These are phyloP conservation scores for Trebouxia sp. DNA, from an alignment of 139 green algal species.

Conservation along the genomic window DNA sequence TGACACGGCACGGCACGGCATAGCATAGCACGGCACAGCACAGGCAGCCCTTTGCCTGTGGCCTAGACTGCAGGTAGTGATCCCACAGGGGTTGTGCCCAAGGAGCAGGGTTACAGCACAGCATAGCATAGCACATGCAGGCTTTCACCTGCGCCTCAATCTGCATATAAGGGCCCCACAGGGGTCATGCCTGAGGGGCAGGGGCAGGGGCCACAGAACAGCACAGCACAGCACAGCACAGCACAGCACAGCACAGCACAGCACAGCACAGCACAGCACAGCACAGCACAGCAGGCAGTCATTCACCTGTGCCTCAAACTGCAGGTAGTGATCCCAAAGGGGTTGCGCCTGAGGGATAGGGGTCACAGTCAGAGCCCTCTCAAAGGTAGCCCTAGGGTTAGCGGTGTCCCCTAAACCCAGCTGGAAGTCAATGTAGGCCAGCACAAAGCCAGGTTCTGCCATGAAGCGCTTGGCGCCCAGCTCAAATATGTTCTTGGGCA, in stretches of 20 bases:
- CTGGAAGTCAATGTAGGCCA: conserved; percentile 72
- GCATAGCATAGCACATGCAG: not conserved
- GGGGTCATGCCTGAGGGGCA: too few species aligned
- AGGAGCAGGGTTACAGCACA: not conserved
- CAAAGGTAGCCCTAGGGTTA: conserved; percentile 83
- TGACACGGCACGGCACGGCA: not conserved
- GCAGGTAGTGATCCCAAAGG: conserved; percentile 58
- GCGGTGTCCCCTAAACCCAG: conserved; percentile 67
- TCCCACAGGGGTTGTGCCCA: not conserved
- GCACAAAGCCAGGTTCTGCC: conserved; percentile 68
- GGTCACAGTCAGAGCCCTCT: conserved; percentile 66
- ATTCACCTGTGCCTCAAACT: conserved; percentile 5
- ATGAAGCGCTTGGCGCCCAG: conserved; percentile 80
- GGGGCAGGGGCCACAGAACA: not conserved
- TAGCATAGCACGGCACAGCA: not conserved
- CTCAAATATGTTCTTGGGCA: conserved; percentile 92
- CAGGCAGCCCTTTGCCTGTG: not conserved
- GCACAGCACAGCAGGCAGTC: not conserved
- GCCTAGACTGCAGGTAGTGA: not conserved
- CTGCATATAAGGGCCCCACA: too few species aligned
- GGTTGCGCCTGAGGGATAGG: conserved; percentile 17
- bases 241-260: not conserved
- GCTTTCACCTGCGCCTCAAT: too few species aligned
- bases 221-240: not conserved
- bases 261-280: not conserved